A percentile compares a stretch with the other conserved stretches of the same genome.
phyloP scores from a whole-genome alignment of 306 rosid genomes.

The Citrullus amarus region DNA sequence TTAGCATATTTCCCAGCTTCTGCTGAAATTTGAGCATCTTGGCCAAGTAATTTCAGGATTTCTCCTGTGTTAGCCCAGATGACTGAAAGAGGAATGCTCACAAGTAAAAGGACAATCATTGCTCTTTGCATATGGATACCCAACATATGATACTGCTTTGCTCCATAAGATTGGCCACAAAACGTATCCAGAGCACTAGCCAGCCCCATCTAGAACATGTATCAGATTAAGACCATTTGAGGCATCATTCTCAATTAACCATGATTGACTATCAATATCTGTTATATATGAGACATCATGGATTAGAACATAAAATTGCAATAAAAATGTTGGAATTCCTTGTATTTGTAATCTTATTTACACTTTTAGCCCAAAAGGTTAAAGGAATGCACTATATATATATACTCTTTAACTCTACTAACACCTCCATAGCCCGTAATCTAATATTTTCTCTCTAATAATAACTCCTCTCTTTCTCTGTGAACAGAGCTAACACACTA shows the following conservation, averaged over 20 bases:
- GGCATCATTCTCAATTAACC: not conserved
- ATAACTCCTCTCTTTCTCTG: no score
- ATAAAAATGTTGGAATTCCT: not conserved
- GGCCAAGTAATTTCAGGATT: conserved; percentile 35
- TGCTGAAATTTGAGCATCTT: conserved; percentile 35
- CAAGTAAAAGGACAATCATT: conserved; percentile 30
- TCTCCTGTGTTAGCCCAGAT: conserved; percentile 34
- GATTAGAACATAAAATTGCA: not conserved
- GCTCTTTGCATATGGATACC: conserved; percentile 61
- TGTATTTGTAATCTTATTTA: no score
- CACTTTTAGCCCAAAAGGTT: no score
- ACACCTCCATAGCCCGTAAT: no score
- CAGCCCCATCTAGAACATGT: conserved; percentile 43
- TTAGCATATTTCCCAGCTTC: conserved; percentile 44
- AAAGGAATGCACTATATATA: no score
- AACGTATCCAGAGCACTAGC: conserved; percentile 65
- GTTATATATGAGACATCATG: not conserved
- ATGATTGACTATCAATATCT: not conserved
- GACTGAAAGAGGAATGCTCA: conserved; percentile 33
- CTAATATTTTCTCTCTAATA: no score
- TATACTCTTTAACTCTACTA: no score
- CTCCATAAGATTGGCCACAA: conserved; percentile 76
- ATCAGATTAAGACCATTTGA: not conserved
- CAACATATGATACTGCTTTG: conserved; percentile 30
- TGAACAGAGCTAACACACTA: no score